Base-by-base conservation (phyloP, 768 basidiomycete species). In the Kwoniella heveanensis region DNA sequence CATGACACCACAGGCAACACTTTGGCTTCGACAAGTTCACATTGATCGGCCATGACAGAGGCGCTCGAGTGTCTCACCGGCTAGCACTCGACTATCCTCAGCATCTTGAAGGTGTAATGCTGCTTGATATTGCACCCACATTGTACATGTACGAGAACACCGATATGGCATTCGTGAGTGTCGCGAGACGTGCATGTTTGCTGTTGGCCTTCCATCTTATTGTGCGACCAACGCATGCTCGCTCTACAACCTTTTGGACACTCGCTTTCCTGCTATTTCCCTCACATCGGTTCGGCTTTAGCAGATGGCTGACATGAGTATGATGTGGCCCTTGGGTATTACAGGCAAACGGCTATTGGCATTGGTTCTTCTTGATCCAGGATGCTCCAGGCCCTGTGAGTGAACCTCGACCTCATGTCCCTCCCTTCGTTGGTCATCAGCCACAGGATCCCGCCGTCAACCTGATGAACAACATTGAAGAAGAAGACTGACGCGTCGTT, bases 41-140 rank as follows among this genome's bases (percentile, higher is more conserved):
- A 46, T 26, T 80, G 7, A 58, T 77, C 1, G 74, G 62, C 0
- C 77, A 80, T 58, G 79, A 80, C 58, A 66, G 79, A 27, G 77
- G 79, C 12, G 77, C 73, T 0, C 58, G 79, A 37, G 78, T 80
- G 1, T 66, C 75, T 1, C 78, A 80, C 64, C 67, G 79, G 2
- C 54, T 80, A 19, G 74, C 72, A 9, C 53, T 78, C 4, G 79
- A 80, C 55, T 59, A 71, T 24, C 73, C 77, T 0, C 51, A 65
- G 5, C 62, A 57, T 1, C 70, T 80, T 19, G 57, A 65, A 39
- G 66, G 65, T 29, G 46, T 79, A 54, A 68, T 74, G 62, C 24
- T 78, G 27, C 67, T 79, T 44, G 79, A 80, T 66, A 80, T 80
- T 19, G 75, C 72, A 13, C 79, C 78, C 0, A 80, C 79, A 19